Base-by-base conservation (phyloP, 495 filamentous ascomycete genomes). In the Thermothielavioides terrestris region DNA sequence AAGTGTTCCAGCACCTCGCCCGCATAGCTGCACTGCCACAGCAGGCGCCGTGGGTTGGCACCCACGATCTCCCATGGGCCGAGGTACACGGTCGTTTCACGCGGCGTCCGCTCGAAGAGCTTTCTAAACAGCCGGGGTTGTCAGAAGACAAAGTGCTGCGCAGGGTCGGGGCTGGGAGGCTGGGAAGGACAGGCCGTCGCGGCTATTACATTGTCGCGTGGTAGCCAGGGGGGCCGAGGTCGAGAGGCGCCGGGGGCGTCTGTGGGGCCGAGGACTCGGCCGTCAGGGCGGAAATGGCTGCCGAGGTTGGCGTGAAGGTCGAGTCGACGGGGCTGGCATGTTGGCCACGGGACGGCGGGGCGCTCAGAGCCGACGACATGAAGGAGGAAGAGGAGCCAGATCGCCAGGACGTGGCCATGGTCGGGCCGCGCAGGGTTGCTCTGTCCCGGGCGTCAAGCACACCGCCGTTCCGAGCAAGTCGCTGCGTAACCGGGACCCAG, bases 381-480 rank as follows among this genome's bases (percentile, higher is more conserved):
- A 66, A 68, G 42, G 65, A 68, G 18, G 65, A 68, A 26, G 63
- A 62, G 11, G 65, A 68, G 20, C 56, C 63, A 26, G 65, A 62
- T 20, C 55, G 51, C 42, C 62, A 55, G 25, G 62, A 65, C 21
- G 58, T 42, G 23, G 61, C 57, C 61, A 62, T 64, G 49, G 48
- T 55, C 15, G 50, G 36, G 50, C 50, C 34, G 41, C 36, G 46
- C 34, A 8, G 28, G 28, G 21, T 25, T 14, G 23, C 4, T 15
- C 12, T 35, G 17, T 20, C 36, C 9, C 27, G 40, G 25, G 37
- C 10, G 45, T 42, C 14, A 36, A 32, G 35, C 44, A 41, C 37
- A 25, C 43, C 42, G 43, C 39, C 26, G 38, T 43, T 28, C 39
- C 22, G 45, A 27, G 21, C 18, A 30, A 15, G 30, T 15, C 45